Conservation (phyloP, 2,329 filamentous ascomycete genomes). For the Venturia oleaginea region DNA sequence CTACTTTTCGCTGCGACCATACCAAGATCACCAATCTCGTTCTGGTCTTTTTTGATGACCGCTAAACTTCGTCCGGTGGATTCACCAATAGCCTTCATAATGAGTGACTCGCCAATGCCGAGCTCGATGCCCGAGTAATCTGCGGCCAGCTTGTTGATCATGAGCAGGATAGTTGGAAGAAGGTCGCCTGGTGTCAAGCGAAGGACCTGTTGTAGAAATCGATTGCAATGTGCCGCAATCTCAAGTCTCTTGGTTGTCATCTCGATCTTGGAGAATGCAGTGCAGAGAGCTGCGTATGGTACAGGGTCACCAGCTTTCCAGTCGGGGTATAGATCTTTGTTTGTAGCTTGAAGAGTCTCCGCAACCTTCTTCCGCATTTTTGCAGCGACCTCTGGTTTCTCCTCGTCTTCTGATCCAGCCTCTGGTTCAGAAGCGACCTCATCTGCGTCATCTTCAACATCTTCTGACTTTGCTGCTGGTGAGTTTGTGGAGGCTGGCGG, state of each 20-base stretch:
- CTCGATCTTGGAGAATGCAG: constrained; percentile 89
- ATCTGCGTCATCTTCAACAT: constrained; percentile 1
- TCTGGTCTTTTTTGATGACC: constrained; percentile 91
- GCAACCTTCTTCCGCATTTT: constrained; percentile 77
- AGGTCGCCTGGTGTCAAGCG: constrained; percentile 82
- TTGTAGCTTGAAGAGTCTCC: constrained; percentile 57
- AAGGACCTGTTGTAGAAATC: constrained; percentile 90
- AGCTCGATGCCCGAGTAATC: constrained; percentile 95
- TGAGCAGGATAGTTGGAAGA: constrained; percentile 78
- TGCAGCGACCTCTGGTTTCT: constrained; percentile 61
- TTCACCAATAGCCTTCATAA: constrained; percentile 98
- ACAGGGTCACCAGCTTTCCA: constrained; percentile 86
- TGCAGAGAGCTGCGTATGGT: constrained; percentile 89
- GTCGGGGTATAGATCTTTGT: constrained; percentile 82
- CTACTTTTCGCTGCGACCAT: constrained; percentile 92
- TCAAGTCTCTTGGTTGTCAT: constrained; percentile 85
- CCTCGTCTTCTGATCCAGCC: constrained; percentile 34
- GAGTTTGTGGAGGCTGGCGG: not conserved
- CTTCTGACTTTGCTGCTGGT: not conserved
- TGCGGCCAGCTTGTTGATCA: constrained; percentile 96
- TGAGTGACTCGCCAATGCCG: constrained; percentile 95
- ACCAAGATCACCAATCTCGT: constrained; percentile 91
- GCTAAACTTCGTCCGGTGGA: constrained; percentile 78
- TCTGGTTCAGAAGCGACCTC: constrained; percentile 11
- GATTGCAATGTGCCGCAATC: constrained; percentile 80